Conservation (phyloP, 148 eudicot species). For the Arctostaphylos glauca region DNA sequence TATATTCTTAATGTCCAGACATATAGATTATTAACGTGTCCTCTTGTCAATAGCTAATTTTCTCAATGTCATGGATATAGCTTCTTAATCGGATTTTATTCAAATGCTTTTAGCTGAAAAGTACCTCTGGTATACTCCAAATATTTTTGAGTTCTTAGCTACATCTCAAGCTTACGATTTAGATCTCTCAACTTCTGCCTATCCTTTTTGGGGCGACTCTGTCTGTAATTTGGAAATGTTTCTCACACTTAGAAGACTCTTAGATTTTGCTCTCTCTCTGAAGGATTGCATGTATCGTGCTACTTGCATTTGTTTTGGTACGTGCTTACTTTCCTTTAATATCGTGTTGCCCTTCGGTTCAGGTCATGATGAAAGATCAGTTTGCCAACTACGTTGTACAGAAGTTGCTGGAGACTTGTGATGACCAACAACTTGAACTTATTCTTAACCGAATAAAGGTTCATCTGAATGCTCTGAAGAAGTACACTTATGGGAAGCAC, state of each 20-base stretch:
- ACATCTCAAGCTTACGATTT: neutral
- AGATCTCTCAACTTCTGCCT: neutral
- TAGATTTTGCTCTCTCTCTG: neutral
- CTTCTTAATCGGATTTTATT: neutral
- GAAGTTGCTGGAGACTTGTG: constrained; percentile 94
- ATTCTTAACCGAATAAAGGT: constrained; percentile 78
- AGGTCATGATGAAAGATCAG: constrained; percentile 99
- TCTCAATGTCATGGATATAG: neutral
- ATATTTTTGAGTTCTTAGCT: neutral
- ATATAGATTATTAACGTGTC: neutral
- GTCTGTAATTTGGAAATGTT: neutral
- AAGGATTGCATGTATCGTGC: neutral
- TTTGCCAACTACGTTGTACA: constrained; percentile 39
- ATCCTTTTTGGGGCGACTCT: neutral
- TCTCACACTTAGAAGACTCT: neutral
- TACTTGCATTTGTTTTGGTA: neutral
- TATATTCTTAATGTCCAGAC: neutral
- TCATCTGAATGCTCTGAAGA: constrained; percentile 85
- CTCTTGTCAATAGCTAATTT: neutral
- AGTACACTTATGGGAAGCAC: constrained; percentile 92
- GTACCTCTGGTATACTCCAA: neutral
- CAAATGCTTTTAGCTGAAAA: neutral
- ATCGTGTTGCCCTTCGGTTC: neutral
- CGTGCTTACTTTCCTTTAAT: neutral
- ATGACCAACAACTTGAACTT: constrained; percentile 75